phyloP scores from a whole-genome alignment of 2,329 filamentous ascomycete genomes.

The Neopestalotiopsis sp. region DNA sequence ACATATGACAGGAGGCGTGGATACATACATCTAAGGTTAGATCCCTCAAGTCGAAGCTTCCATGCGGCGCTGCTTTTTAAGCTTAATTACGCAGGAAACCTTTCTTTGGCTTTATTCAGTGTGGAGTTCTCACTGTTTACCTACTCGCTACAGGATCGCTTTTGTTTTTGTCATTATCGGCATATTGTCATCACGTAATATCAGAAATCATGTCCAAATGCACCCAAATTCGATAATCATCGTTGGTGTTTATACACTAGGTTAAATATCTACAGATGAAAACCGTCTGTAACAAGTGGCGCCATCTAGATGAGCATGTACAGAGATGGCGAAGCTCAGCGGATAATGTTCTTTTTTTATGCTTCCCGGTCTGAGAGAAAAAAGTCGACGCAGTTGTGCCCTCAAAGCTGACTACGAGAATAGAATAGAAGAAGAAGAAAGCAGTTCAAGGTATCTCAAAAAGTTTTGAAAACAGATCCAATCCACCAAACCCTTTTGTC shows the following conservation, averaged over 20 bases:
- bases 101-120: not conserved
- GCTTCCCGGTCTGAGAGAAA: not conserved
- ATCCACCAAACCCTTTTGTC: not conserved
- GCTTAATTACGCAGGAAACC: not conserved
- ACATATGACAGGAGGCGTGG: not conserved
- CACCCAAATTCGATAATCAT: not conserved
- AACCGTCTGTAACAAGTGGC: not conserved
- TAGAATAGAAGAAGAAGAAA: conserved; percentile 2
- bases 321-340: not conserved
- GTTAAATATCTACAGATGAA: conserved; percentile 6
- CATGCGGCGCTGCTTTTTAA: not conserved
- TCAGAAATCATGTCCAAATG: not conserved
- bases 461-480: not conserved
- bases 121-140: not conserved
- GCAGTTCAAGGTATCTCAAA: conserved; percentile 15
- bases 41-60: not conserved
- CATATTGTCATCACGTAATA: not conserved
- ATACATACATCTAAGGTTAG: not conserved
- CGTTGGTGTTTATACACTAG: conserved; percentile 12
- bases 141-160: not conserved
- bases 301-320: not conserved
- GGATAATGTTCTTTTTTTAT: not conserved
- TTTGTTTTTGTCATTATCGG: not conserved
- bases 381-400: not conserved
- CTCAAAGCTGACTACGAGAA: not conserved